These are phyloP conservation scores for Starmera caribaea DNA, from an alignment of 805 yeast genomes.

Conservation along the genomic window DNA sequence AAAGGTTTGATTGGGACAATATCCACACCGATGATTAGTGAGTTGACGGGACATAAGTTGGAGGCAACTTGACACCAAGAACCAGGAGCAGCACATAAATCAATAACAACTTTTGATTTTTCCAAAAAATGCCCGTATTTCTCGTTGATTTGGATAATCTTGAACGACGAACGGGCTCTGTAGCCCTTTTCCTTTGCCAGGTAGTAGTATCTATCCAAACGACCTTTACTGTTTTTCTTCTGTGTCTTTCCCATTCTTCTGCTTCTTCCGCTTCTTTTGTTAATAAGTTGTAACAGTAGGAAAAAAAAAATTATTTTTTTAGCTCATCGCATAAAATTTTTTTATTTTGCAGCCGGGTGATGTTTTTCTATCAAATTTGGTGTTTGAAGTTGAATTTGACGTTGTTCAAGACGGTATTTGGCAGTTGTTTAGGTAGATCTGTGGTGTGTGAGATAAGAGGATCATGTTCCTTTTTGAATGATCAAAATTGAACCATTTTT, in stretches of 20 bases:
- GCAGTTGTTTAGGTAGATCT: too few species aligned
- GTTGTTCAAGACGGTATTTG: too few species aligned
- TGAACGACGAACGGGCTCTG: slow-evolving; percentile 97
- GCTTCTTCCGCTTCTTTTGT: neutral
- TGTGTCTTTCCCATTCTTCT: slow-evolving; percentile 76
- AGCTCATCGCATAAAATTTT: too few species aligned
- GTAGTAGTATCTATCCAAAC: slow-evolving; percentile 94
- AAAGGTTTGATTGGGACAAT: slow-evolving; percentile 95
- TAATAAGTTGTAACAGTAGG: too few species aligned
- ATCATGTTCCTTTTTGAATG: too few species aligned
- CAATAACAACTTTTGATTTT: slow-evolving; percentile 91
- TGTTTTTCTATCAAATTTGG: too few species aligned
- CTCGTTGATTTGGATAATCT: slow-evolving; percentile 89
- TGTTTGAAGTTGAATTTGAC: too few species aligned
- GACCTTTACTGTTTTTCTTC: slow-evolving; percentile 96
- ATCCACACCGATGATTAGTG: slow-evolving; percentile 97
- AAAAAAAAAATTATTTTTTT: too few species aligned
- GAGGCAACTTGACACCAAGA: slow-evolving; percentile 99
- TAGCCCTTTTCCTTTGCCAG: slow-evolving; percentile 97
- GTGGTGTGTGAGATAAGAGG: too few species aligned
- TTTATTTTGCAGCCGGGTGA: too few species aligned
- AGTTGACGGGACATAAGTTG: slow-evolving; percentile 83
- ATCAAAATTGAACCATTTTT: too few species aligned
- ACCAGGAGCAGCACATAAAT: slow-evolving; percentile 98
- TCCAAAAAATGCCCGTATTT: slow-evolving; percentile 93